phyloP scores from a whole-genome alignment of 2,329 filamentous ascomycete species.

The Xylaria sp. region DNA sequence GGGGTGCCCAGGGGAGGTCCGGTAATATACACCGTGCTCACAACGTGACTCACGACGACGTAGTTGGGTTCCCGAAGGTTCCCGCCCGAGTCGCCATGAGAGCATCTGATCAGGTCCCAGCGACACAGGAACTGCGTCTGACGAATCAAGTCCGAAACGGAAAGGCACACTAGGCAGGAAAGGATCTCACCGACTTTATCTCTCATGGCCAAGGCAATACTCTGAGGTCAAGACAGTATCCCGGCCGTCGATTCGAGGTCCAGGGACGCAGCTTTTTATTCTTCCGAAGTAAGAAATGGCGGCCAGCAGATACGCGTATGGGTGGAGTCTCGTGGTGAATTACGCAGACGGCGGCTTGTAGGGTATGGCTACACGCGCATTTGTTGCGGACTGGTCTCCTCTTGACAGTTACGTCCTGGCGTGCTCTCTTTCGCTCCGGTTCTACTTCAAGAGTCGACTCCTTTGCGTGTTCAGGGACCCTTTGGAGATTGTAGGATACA shows the following conservation, averaged over 20 bases:
- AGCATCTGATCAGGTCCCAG: conserved; percentile 26
- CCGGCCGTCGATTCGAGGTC: conserved; percentile 26
- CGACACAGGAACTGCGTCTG: neutral
- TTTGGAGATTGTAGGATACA: conserved; percentile 4
- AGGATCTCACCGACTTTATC: conserved; percentile 30
- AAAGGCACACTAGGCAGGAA: conserved; percentile 30
- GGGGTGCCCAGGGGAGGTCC: conserved; percentile 28
- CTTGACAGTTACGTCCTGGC: conserved; percentile 29
- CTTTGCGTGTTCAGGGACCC: conserved; percentile 29
- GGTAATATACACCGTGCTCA: conserved; percentile 19
- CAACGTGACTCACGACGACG: conserved; percentile 18
- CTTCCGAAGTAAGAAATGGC: neutral
- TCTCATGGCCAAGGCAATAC: conserved; percentile 27
- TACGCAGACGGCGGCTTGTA: conserved; percentile 20
- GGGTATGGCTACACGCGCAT: conserved; percentile 24
- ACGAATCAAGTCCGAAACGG: conserved; percentile 15
- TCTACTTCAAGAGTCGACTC: conserved; percentile 29
- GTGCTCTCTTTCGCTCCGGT: conserved; percentile 30
- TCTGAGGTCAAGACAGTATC: conserved; percentile 22
- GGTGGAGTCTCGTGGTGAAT: conserved; percentile 31
- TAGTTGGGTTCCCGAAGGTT: neutral
- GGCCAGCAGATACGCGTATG: conserved; percentile 21
- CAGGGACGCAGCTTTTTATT: conserved; percentile 27
- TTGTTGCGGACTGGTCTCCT: conserved; percentile 25
- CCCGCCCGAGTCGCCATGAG: conserved; percentile 2